Base-by-base conservation (phyloP, 768 basidiomycete species). In the Phaeotremella fagi region DNA sequence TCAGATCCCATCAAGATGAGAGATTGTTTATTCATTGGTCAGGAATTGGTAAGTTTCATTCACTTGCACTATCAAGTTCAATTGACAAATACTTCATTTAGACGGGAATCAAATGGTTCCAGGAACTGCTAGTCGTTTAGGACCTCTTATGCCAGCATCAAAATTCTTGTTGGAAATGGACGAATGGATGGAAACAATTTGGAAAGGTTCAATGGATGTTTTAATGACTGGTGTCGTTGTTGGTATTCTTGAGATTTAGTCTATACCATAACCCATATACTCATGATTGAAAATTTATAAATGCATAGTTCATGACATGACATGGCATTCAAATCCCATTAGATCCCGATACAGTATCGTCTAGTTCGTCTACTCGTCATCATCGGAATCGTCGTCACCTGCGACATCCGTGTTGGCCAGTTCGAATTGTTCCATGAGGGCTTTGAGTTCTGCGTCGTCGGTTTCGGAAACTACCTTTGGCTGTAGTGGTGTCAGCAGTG, bases 391-490 rank as follows among this genome's bases (percentile, higher is more conserved):
- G 62, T 94, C 90, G 73, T 97, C 90, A 49, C 92, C 94, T 14
- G 89, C 90, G 0, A 97, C 89, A 70, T 99, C 92, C 3, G 85
- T 88, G 72, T 99, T 99, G 77, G 95, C 94, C 71, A 83, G 81
- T 54, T 86, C 86, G 18, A 86, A 91, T 75, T 90, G 88, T 33
- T 87, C 89, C 94, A 99, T 97, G 66, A 95, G 86, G 60, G 90
- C 87, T 0, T 90, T 92, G 59, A 99, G 82, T 72, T 97, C 95
- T 61, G 90, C 87, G 75, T 99, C 95, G 77, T 99, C 95, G 3
- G 88, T 88, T 75, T 97, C 95, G 23, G 89, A 91, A 31, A 99
- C 87, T 1, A 94, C 90, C 80, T 98, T 98, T 55, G 95, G 95
- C 90, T 95, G 62, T 26, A 16, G 20, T 22, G 3, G 45, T 4